Base-by-base conservation (phyloP, 768 basidiomycete species). In the Calocera viscosa region DNA sequence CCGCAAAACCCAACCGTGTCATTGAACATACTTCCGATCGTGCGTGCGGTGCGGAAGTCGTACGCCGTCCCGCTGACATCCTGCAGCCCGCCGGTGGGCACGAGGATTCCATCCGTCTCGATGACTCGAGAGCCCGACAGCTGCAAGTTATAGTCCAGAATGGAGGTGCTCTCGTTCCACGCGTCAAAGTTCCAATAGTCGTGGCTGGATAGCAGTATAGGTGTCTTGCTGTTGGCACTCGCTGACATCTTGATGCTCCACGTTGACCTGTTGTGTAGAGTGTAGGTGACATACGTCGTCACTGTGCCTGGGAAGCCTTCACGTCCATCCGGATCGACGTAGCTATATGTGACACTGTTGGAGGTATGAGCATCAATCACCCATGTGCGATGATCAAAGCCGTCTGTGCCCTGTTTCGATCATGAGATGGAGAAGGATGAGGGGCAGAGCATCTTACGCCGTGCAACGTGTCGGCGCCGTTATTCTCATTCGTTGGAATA, bases 271-370 rank as follows among this genome's bases (percentile, higher is more conserved):
- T 67, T 64, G 19, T 64, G 63, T 2, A 67, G 39, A 2, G 34
- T 67, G 63, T 67, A 67, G 5, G 60, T 67, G 2, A 63, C 60
- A 41, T n/a, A 24, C 66, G 70, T 28, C 35, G 71, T 70, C 24
- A 71, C 63, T 7, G 65, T 69, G 40, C 72, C 73, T 2, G 73
- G 73, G 66, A 74, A 74, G 12, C 72, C 73, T 63, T 72, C 63
- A 32, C 49, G 66, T 10, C 73, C 73, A 33, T 39, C 66, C 2
- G 70, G 65, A 64, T 73, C 73, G 26, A 68, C 22, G 8, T 72
- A 69, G 14, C 65, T 66, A 68, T 68, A 74, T 0, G 71, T 74
- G 26, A 74, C 67, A 41, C 70, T 71, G 17, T 69, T 69, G 12
- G 69, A 64, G 32, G 66, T 69, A 64, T 68, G 66, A 12, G 67